Percentiles rank a stretch among this genome's conserved stretches.
phyloP scores from a whole-genome alignment of 2,329 filamentous ascomycete genomes.

The Colletotrichum trifolii region DNA sequence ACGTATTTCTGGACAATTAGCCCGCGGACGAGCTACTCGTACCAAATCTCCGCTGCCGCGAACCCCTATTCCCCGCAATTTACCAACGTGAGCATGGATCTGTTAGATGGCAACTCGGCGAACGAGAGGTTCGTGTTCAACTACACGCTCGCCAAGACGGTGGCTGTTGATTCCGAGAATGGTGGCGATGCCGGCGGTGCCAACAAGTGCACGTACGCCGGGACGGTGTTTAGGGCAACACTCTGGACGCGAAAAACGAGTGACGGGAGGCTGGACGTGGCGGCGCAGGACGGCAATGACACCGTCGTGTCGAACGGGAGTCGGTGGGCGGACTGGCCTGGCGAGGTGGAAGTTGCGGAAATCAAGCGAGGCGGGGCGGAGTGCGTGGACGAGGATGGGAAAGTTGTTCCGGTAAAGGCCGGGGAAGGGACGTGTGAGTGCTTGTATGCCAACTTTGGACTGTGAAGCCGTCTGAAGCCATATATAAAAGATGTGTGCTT shows the following conservation, averaged over 20 bases:
- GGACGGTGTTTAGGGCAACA: conserved; percentile 65
- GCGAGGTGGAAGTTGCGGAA: conserved; percentile 66
- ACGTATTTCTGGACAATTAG: conserved; percentile 73
- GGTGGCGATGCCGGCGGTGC: conserved; percentile 55
- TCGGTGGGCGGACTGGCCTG: conserved; percentile 64
- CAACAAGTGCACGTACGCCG: conserved; percentile 68
- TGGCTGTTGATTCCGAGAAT: conserved; percentile 56
- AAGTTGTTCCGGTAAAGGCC: conserved; percentile 50
- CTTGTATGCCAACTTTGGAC: conserved; percentile 50
- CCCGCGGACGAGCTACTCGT: conserved; percentile 43
- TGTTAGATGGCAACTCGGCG: conserved; percentile 58
- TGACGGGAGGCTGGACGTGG: conserved; percentile 27
- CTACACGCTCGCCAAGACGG: conserved; percentile 62
- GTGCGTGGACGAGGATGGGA: conserved; percentile 58
- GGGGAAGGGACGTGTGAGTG: conserved; percentile 51
- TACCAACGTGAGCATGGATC: conserved; percentile 58
- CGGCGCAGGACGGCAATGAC: conserved; percentile 24
- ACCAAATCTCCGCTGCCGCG: conserved; percentile 63
- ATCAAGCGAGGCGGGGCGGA: conserved; percentile 61
- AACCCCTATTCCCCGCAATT: conserved; percentile 69
- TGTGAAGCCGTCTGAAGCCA: neutral
- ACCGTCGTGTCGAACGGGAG: conserved; percentile 37
- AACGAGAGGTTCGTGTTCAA: conserved; percentile 70
- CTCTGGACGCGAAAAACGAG: conserved; percentile 65
- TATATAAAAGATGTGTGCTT: too few relatives aligned